Evolutionary conservation across 73 alveolate species (phyloP).

Genomic region (Paramecium caudatum): DNA sequence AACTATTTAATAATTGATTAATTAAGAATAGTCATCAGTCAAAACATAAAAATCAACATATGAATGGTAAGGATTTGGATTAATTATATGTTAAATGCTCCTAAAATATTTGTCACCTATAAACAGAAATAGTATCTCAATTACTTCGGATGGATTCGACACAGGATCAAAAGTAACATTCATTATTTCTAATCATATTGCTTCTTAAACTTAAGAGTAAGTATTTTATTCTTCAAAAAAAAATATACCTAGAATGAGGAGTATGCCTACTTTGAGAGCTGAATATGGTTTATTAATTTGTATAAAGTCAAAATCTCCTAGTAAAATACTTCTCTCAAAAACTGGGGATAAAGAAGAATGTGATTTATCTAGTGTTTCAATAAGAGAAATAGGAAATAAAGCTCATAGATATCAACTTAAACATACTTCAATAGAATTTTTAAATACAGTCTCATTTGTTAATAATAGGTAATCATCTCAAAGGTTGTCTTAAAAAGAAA

Average conservation of each 20-base stretch:
- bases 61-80: constrained; percentile 72
- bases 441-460: not conserved
- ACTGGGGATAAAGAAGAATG: constrained; percentile 40
- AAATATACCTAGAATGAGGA: constrained; percentile 8
- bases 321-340: constrained; percentile 20
- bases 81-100: constrained; percentile 65
- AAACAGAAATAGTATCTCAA: constrained; percentile 5
- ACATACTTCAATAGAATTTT: not conserved
- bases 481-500: not conserved
- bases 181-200: constrained; percentile 15
- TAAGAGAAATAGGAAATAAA: not conserved
- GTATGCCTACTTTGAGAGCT: constrained; percentile 59
- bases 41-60: not conserved
- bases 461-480: constrained; percentile 2
- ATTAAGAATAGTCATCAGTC: constrained; percentile 23
- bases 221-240: not conserved
- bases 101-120: constrained; percentile 61
- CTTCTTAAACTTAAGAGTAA: constrained; percentile 46
- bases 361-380: constrained; percentile 40
- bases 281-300: constrained; percentile 52
- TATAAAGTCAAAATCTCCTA: constrained; percentile 35
- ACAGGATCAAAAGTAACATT: constrained; percentile 41
- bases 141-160: constrained; percentile 38
- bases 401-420: not conserved
- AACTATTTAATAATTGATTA: constrained; percentile 38